phyloP scores from a whole-genome alignment of 2,329 filamentous ascomycete genomes.

The Hymenotorrendiella dingleyae region DNA sequence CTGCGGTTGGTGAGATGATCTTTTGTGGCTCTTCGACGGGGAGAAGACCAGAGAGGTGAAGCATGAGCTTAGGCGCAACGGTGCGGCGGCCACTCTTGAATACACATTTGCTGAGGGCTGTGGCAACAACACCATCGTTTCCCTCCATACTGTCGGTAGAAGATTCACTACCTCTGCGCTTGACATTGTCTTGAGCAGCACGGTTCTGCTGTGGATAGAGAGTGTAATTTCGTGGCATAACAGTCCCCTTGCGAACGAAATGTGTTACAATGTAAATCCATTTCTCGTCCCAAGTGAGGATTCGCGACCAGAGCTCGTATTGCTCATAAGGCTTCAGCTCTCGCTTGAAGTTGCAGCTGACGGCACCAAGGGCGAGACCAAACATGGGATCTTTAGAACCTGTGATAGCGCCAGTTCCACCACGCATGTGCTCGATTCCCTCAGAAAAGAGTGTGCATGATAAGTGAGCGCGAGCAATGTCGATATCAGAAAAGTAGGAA shows the following conservation, averaged over 20 bases:
- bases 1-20: no score
- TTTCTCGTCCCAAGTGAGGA: slow-evolving; percentile 74
- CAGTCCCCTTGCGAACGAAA: slow-evolving; percentile 40
- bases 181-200: slow-evolving; percentile 1
- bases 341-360: slow-evolving; percentile 55
- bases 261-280: slow-evolving; percentile 62
- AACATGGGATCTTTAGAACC: slow-evolving; percentile 28
- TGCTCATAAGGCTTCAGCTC: slow-evolving; percentile 63
- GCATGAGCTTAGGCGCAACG: slow-evolving; percentile 56
- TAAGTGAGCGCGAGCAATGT: slow-evolving; percentile 69
- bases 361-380: slow-evolving; percentile 43
- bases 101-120: slow-evolving; percentile 51
- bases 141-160: slow-evolving; percentile 4
- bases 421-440: slow-evolving; percentile 34
- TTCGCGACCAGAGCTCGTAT: slow-evolving; percentile 68
- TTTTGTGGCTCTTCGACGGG: slow-evolving; percentile 34
- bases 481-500: slow-evolving; percentile 63
- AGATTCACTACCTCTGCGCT: background rate
- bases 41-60: slow-evolving; percentile 54
- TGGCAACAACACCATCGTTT: slow-evolving; percentile 33
- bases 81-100: slow-evolving; percentile 58
- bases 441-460: slow-evolving; percentile 59
- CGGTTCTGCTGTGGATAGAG: slow-evolving; percentile 30
- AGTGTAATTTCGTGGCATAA: slow-evolving; percentile 29
- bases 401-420: slow-evolving; percentile 29